Evolutionary conservation across 352 stramenopile species (phyloP).

Genomic region (Phytophthora aleatoria): DNA sequence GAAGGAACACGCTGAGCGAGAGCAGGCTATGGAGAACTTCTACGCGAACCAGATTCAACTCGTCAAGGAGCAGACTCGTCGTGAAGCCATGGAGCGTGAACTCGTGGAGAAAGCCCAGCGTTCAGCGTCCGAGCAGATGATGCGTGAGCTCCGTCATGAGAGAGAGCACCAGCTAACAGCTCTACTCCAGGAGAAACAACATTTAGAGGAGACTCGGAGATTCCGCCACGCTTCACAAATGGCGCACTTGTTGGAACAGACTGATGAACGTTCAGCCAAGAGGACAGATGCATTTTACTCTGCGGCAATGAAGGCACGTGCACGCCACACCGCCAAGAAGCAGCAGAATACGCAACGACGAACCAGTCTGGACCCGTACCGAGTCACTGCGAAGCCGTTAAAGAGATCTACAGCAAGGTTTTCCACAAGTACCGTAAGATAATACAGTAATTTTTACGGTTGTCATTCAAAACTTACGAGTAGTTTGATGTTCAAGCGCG

Average conservation of each 20-base stretch:
- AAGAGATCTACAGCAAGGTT: conserved; percentile 19
- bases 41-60: conserved; percentile 74
- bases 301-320: conserved; percentile 65
- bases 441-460: conserved; percentile 21
- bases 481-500: conserved; percentile 16
- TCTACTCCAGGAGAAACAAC: conserved; percentile 61
- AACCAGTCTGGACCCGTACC: conserved; percentile 24
- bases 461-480: conserved; percentile 20
- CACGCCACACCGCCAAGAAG: conserved; percentile 28
- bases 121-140: conserved; percentile 66
- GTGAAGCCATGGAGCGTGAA: conserved; percentile 62
- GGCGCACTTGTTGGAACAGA: conserved; percentile 43
- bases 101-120: conserved; percentile 74
- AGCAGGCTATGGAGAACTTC: conserved; percentile 70
- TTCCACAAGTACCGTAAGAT: conserved; percentile 26
- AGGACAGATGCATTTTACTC: conserved; percentile 68
- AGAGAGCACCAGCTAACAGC: conserved; percentile 57
- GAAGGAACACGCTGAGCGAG: conserved; percentile 59
- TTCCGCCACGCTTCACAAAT: conserved; percentile 57
- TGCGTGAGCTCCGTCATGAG: conserved; percentile 67
- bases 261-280: conserved; percentile 35
- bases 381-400: conserved; percentile 4
- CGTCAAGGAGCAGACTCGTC: conserved; percentile 64
- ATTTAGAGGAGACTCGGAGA: conserved; percentile 62
- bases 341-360: conserved; percentile 12